These are phyloP conservation scores for Backusella westeae DNA, from an alignment of 192 early-diverging fungal genomes.

Conservation along the genomic window DNA sequence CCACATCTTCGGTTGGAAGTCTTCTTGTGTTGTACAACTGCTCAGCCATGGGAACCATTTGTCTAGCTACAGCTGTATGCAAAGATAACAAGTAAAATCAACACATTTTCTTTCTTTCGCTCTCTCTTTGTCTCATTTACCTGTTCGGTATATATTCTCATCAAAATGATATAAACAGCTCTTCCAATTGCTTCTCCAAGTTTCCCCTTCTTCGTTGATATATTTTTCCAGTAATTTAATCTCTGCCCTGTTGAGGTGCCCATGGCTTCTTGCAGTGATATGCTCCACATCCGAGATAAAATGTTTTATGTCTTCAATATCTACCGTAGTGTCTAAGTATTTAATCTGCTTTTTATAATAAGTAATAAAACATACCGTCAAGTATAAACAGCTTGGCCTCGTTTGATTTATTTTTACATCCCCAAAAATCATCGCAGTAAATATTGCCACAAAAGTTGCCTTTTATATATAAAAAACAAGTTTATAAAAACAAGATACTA, in stretches of 20 bases:
- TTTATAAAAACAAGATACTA: neutral
- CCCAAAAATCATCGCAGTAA: neutral
- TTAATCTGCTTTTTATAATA: neutral
- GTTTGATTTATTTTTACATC: neutral
- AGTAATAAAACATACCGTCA: neutral
- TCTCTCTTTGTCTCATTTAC: neutral
- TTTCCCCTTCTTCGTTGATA: neutral
- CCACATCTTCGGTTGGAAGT: neutral
- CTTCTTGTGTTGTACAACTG: neutral
- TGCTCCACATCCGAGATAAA: neutral
- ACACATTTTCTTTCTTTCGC: neutral
- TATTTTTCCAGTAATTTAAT: neutral
- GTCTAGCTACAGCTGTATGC: neutral
- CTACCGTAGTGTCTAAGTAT: neutral
- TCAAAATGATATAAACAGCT: neutral
- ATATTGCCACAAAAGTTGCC: slow-evolving; percentile 5
- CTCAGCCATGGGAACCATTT: neutral
- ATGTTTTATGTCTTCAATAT: neutral
- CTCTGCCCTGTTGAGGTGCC: neutral
- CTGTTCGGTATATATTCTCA: slow-evolving; percentile 7
- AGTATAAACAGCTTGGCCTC: neutral
- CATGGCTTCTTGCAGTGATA: neutral
- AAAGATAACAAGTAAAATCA: neutral
- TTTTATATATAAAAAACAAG: neutral
- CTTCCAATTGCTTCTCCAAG: neutral